Conservation (phyloP, 495 filamentous ascomycete genomes). For the Pyrenopolyporus hunteri region DNA sequence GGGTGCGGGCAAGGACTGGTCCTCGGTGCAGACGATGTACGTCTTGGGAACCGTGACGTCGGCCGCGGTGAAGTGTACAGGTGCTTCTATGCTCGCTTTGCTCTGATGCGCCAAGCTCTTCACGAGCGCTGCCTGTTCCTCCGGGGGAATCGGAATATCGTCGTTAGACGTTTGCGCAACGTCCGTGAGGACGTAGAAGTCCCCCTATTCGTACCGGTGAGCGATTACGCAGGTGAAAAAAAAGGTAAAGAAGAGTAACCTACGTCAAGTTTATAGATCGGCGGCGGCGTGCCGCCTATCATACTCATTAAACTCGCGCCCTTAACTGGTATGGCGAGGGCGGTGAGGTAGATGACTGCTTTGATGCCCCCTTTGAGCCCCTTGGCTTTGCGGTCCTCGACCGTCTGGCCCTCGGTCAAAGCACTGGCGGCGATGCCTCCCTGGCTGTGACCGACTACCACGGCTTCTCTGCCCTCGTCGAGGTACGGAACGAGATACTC, state of each 20-base stretch:
- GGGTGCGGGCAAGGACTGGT: slow-evolving; percentile 17
- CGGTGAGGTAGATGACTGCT: slow-evolving; percentile 46
- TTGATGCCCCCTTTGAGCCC: slow-evolving; percentile 45
- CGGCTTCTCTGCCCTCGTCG: slow-evolving; percentile 38
- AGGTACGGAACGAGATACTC: slow-evolving; percentile 25
- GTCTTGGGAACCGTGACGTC: slow-evolving; percentile 37
- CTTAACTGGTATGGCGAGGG: slow-evolving; percentile 22
- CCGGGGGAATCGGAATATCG: slow-evolving; percentile 1
- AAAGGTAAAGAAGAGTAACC: no score
- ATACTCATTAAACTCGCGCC: slow-evolving; percentile 13
- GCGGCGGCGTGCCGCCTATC: slow-evolving; percentile 26
- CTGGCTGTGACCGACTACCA: slow-evolving; percentile 41
- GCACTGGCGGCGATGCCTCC: slow-evolving; percentile 38
- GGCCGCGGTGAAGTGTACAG: slow-evolving; percentile 20
- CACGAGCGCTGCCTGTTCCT: slow-evolving; percentile 3
- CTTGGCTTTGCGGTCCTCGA: slow-evolving; percentile 41
- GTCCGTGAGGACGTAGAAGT: slow-evolving; percentile 31
- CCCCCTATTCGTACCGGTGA: slow-evolving; percentile 14
- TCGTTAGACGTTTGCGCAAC: neutral
- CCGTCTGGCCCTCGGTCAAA: slow-evolving; percentile 35
- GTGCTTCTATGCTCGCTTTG: slow-evolving; percentile 20
- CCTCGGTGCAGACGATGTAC: slow-evolving; percentile 34
- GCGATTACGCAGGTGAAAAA: no score
- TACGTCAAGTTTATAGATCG: slow-evolving; percentile 29
- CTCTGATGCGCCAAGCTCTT: slow-evolving; percentile 34